These are phyloP conservation scores for Vitis cinerea DNA, from an alignment of 164 flowering plant genomes.

Conservation along the genomic window DNA sequence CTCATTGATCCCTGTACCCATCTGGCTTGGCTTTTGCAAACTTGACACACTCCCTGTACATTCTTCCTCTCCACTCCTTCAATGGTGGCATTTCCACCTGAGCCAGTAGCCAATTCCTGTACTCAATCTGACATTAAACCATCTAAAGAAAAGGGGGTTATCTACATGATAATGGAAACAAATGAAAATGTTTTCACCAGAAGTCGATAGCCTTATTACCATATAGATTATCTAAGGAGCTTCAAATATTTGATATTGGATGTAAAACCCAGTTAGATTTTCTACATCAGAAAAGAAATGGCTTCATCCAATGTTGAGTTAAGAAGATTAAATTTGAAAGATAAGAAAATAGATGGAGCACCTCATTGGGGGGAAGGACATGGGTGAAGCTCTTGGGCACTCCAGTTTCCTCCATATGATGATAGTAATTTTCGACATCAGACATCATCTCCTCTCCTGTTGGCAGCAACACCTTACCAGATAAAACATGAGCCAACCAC, in stretches of 20 bases:
- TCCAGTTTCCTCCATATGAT: conserved; percentile 10
- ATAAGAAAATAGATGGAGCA: neutral
- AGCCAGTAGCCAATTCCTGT: neutral
- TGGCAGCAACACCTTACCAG: conserved; percentile 10
- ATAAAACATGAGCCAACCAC: conserved; percentile 16
- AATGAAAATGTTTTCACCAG: no score
- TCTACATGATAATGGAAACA: neutral
- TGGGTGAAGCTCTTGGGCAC: conserved; percentile 11
- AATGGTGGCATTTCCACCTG: conserved; percentile 7
- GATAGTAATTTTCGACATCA: neutral
- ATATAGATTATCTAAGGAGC: no score
- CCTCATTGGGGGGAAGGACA: neutral
- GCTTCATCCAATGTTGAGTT: neutral
- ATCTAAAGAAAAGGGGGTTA: neutral
- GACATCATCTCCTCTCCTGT: conserved; percentile 9
- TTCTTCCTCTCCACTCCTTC: conserved; percentile 8
- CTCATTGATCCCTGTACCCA: no score
- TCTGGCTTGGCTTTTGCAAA: no score
- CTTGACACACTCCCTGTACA: neutral
- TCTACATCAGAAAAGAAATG: neutral
- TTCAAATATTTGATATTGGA: no score
- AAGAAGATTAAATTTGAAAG: neutral
- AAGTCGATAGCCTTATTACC: neutral
- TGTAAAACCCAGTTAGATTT: no score
- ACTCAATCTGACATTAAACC: conserved; percentile 1